phyloP scores from a whole-genome alignment of 192 early-diverging fungal genomes.

The Linnemannia schmuckeri region DNA sequence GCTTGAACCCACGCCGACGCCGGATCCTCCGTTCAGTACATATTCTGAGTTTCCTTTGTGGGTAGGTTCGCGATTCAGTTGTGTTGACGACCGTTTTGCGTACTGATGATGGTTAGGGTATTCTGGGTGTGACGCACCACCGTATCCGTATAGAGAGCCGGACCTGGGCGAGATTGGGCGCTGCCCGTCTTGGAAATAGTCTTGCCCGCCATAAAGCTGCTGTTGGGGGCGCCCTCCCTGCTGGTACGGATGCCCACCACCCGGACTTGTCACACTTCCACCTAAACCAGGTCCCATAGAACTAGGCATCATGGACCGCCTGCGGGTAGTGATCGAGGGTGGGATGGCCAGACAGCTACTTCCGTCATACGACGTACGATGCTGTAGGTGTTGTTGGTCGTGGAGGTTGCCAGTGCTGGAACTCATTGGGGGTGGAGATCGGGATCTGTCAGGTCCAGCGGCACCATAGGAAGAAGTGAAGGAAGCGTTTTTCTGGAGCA shows the following conservation, averaged over 20 bases:
- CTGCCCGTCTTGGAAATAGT: not conserved
- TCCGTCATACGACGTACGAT: not conserved
- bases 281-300: not conserved
- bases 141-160: not conserved
- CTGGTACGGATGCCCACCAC: not conserved
- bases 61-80: not conserved
- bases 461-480: not conserved
- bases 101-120: not conserved
- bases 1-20: not conserved
- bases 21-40: not conserved
- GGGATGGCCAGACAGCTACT: constrained; percentile 18
- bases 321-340: constrained; percentile 42
- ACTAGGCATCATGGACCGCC: constrained; percentile 27
- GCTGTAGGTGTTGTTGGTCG: not conserved
- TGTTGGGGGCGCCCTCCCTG: not conserved
- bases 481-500: not conserved
- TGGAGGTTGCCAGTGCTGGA: not conserved
- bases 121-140: not conserved
- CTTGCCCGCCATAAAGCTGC: not conserved
- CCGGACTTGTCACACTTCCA: not conserved
- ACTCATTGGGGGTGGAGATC: not conserved
- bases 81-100: not conserved
- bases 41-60: not conserved
- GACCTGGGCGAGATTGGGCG: not conserved
- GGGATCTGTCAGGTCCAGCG: not conserved